These are phyloP conservation scores for Lentinula detonsa DNA, from an alignment of 768 basidiomycete genomes.

Conservation along the genomic window DNA sequence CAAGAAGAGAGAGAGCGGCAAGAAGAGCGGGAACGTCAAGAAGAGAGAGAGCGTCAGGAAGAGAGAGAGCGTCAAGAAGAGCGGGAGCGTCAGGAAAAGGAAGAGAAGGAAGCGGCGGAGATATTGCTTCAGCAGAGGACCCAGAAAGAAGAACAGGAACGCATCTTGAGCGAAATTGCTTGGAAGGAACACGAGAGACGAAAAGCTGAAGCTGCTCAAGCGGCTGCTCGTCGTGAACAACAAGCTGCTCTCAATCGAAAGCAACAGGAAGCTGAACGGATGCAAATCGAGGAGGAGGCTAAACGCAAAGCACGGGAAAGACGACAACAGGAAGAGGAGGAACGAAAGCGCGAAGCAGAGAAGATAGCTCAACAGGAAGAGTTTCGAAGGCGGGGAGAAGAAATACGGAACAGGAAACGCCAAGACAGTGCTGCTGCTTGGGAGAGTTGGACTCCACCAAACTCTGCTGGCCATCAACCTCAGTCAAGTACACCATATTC, in stretches of 20 bases:
- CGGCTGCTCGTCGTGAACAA: conserved; percentile 5
- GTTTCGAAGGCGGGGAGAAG: conserved; percentile 26
- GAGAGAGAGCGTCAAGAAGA: conserved; percentile 7
- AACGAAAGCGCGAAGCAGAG: conserved; percentile 22
- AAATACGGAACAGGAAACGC: conserved; percentile 29
- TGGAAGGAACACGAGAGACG: conserved; percentile 14
- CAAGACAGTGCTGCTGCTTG: conserved; percentile 33
- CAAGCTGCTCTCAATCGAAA: conserved; percentile 2
- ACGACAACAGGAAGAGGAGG: conserved; percentile 16
- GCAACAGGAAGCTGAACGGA: conserved; percentile 2
- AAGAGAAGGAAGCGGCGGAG: conserved; percentile 13
- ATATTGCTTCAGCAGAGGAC: conserved; percentile 19
- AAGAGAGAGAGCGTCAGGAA: conserved; percentile 17
- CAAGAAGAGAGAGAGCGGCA: too few species aligned
- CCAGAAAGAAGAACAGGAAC: conserved; percentile 31
- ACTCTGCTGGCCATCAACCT: conserved; percentile 16
- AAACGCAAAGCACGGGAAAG: conserved; percentile 14
- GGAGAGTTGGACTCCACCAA: conserved; percentile 15
- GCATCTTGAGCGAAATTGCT: conserved; percentile 18
- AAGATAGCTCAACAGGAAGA: conserved; percentile 14
- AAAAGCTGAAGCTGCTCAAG: conserved; percentile 20
- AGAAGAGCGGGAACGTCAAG: neutral
- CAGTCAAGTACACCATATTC: conserved; percentile 11
- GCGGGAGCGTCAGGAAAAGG: conserved; percentile 17
- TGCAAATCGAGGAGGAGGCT: conserved; percentile 5